Conservation (phyloP, 805 yeast genomes). For the Groenewaldozyma salmanticensis region DNA sequence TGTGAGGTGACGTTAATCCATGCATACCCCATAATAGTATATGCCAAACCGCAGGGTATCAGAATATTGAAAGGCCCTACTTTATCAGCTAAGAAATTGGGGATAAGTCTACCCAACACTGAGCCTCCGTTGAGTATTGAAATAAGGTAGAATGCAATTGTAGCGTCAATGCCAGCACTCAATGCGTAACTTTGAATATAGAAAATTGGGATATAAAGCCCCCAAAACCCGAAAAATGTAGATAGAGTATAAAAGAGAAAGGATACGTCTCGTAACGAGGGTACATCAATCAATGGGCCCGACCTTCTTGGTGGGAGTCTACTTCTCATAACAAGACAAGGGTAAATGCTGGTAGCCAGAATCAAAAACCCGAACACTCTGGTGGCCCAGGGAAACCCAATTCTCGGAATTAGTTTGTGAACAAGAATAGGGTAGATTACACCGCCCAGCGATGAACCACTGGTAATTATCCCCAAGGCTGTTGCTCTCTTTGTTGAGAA, state of each 20-base stretch:
- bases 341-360: slow-evolving; percentile 19
- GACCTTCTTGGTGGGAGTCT: slow-evolving; percentile 24
- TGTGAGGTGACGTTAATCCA: slow-evolving; percentile 19
- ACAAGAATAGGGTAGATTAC: slow-evolving; percentile 38
- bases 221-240: slow-evolving; percentile 22
- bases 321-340: slow-evolving; percentile 20
- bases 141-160: slow-evolving; percentile 22
- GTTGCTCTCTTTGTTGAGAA: slow-evolving; percentile 33
- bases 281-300: slow-evolving; percentile 14
- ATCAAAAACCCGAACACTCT: slow-evolving; percentile 35
- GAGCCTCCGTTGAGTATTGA: slow-evolving; percentile 31
- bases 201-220: slow-evolving; percentile 27
- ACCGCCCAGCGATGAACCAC: slow-evolving; percentile 44
- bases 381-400: slow-evolving; percentile 42
- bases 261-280: slow-evolving; percentile 11
- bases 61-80: slow-evolving; percentile 38
- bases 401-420: slow-evolving; percentile 28
- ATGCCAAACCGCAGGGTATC: slow-evolving; percentile 16
- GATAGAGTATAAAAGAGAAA: slow-evolving; percentile 20
- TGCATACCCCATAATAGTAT: slow-evolving; percentile 10
- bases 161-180: slow-evolving; percentile 14
- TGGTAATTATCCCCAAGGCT: slow-evolving; percentile 35
- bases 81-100: slow-evolving; percentile 39
- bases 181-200: slow-evolving; percentile 26
- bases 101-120: slow-evolving; percentile 40